Percentiles rank a stretch among this genome's conserved stretches.
phyloP scores from a whole-genome alignment of 202 grass and related monocot species.

The Bolboschoenoplectus hybrid region DNA sequence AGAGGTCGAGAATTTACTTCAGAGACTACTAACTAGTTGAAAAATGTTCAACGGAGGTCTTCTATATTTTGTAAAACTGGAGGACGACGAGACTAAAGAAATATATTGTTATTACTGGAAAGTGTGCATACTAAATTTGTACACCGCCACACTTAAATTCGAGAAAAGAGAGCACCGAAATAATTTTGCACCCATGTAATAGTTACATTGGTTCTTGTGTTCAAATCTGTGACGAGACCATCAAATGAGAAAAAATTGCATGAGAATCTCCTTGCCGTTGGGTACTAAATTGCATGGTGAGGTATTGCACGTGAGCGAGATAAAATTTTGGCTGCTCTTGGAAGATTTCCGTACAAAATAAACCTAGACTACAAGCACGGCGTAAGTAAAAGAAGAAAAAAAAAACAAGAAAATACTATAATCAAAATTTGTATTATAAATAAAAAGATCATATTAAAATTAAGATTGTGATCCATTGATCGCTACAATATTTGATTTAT shows the following conservation, averaged over 20 bases:
- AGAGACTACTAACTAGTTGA: background rate
- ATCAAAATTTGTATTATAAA: too few relatives aligned
- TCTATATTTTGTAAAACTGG: background rate
- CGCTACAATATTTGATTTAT: too few relatives aligned
- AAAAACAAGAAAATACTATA: too few relatives aligned
- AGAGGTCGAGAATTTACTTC: background rate
- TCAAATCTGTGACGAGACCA: background rate
- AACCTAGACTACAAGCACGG: too few relatives aligned
- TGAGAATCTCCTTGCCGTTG: background rate
- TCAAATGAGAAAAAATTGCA: background rate
- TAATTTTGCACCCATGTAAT: background rate
- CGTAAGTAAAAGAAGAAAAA: too few relatives aligned
- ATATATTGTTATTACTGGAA: background rate
- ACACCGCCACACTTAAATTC: background rate
- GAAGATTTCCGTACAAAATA: too few relatives aligned
- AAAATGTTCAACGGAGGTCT: background rate
- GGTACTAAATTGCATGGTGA: background rate
- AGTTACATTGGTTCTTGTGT: background rate
- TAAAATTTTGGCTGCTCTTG: background rate
- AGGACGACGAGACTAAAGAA: background rate
- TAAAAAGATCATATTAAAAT: too few relatives aligned
- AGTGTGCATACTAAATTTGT: background rate
- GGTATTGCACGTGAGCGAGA: background rate
- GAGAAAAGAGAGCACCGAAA: background rate
- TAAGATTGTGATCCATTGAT: too few relatives aligned